Conservation (phyloP, 805 yeast species). For the Teunomyces panamensis region DNA sequence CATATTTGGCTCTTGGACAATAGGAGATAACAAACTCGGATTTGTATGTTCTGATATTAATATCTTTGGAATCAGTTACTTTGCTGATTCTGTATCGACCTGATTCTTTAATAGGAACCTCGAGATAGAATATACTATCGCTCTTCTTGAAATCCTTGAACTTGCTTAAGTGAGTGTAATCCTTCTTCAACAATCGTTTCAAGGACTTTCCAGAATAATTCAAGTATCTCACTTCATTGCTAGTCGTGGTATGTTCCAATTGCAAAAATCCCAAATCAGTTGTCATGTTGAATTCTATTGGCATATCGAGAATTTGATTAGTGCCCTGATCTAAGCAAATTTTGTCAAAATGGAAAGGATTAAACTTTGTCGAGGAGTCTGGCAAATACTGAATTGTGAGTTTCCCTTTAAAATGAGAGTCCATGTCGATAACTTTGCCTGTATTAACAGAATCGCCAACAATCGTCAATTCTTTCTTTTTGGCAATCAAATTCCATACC, state of each 20-base stretch:
- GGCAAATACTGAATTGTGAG: constrained; percentile 86
- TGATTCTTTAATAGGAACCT: constrained; percentile 61
- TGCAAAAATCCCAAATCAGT: constrained; percentile 66
- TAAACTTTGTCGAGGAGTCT: constrained; percentile 81
- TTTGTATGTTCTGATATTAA: constrained; percentile 57
- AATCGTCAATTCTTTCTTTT: constrained; percentile 49
- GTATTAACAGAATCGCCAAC: constrained; percentile 46
- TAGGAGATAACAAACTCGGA: constrained; percentile 64
- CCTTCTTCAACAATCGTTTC: constrained; percentile 30
- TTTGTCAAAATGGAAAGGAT: constrained; percentile 62
- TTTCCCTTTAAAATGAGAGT: constrained; percentile 76
- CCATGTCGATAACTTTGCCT: constrained; percentile 39
- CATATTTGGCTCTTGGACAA: constrained; percentile 73
- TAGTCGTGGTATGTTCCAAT: constrained; percentile 57
- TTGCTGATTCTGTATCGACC: constrained; percentile 74
- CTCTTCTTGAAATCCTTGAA: constrained; percentile 22
- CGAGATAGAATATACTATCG: constrained; percentile 53
- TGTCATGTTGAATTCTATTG: constrained; percentile 79
- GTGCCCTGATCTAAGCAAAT: constrained; percentile 53
- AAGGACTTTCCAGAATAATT: constrained; percentile 61
- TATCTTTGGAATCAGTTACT: constrained; percentile 63
- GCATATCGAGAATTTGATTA: constrained; percentile 44
- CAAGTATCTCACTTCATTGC: constrained; percentile 42
- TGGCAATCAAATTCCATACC: constrained; percentile 41
- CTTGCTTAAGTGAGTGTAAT: constrained; percentile 28